Conservation (phyloP, 371 early-diverging fungal genomes). For the Zopfochytrium polystomum region DNA sequence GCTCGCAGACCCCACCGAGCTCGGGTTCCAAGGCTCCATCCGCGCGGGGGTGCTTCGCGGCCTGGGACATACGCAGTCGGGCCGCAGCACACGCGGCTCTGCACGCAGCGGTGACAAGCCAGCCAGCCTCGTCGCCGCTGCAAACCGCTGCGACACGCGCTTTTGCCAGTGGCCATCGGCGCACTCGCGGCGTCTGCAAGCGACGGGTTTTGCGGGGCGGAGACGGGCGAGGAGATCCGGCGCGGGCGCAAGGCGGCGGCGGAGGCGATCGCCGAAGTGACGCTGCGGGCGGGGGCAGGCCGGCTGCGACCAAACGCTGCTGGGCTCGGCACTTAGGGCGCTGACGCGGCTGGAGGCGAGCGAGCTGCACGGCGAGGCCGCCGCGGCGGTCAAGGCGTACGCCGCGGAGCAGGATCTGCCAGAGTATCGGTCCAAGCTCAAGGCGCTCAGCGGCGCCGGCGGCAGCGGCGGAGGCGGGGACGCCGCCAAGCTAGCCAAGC, state of each 20-base stretch:
- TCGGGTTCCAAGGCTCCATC: not conserved
- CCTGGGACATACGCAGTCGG: not conserved
- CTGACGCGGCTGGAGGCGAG: not conserved
- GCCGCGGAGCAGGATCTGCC: not conserved
- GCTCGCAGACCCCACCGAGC: constrained; percentile 12
- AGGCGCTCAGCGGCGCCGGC: not conserved
- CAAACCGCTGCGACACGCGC: no score
- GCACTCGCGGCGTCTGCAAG: not conserved
- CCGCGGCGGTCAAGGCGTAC: not conserved
- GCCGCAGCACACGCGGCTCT: not conserved
- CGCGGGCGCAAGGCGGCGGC: not conserved
- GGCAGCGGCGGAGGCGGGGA: not conserved
- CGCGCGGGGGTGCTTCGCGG: not conserved
- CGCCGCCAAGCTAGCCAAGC: not conserved
- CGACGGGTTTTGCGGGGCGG: not conserved
- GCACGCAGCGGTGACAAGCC: not conserved
- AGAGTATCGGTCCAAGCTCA: not conserved
- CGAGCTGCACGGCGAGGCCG: not conserved
- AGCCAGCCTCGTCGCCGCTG: not conserved
- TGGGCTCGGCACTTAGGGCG: not conserved
- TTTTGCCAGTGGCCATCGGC: not conserved
- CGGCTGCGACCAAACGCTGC: not conserved
- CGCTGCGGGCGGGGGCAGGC: not conserved
- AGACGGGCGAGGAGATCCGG: not conserved
- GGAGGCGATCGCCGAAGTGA: not conserved